Evolutionary conservation across 441 rosid genomes (phyloP).

Genomic region (Jatropha podagrica): DNA sequence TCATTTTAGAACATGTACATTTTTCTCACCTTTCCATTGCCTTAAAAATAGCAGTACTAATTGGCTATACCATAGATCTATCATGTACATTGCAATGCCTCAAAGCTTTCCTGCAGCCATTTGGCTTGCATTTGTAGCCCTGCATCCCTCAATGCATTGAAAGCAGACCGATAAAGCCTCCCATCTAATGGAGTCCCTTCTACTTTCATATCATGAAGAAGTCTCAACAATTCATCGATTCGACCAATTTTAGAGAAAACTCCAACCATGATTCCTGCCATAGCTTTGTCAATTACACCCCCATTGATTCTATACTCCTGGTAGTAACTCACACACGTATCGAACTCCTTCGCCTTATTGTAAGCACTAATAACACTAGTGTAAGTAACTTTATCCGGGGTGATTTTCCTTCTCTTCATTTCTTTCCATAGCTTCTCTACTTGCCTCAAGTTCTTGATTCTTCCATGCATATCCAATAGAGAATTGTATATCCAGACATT

Average conservation of each 20-base stretch:
- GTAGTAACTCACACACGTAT: slow-evolving; percentile 54
- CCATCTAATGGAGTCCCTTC: slow-evolving; percentile 60
- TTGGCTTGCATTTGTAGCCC: slow-evolving; percentile 58
- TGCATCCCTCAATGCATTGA: slow-evolving; percentile 76
- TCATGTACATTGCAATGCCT: slow-evolving; percentile 13
- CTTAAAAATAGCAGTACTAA: not conserved
- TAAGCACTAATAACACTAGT: slow-evolving; percentile 67
- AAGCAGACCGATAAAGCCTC: slow-evolving; percentile 64
- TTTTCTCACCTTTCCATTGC: not conserved
- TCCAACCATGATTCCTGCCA: slow-evolving; percentile 85
- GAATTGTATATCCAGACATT: slow-evolving; percentile 85
- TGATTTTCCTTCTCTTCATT: slow-evolving; percentile 65
- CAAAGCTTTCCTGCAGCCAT: slow-evolving; percentile 65
- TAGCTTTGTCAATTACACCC: slow-evolving; percentile 59
- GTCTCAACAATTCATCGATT: slow-evolving; percentile 68
- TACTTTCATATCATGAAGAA: slow-evolving; percentile 63
- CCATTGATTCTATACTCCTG: slow-evolving; percentile 56
- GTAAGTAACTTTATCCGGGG: slow-evolving; percentile 74
- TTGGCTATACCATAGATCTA: not conserved
- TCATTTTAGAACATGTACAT: not conserved
- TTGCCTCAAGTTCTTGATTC: slow-evolving; percentile 56
- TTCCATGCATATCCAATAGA: slow-evolving; percentile 79
- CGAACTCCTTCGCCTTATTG: slow-evolving; percentile 60
- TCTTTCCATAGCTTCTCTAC: slow-evolving; percentile 87
- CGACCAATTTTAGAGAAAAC: slow-evolving; percentile 70